Evolutionary conservation across 106 monocot genomes (phyloP).

Genomic region (Cymbidium sinense): DNA sequence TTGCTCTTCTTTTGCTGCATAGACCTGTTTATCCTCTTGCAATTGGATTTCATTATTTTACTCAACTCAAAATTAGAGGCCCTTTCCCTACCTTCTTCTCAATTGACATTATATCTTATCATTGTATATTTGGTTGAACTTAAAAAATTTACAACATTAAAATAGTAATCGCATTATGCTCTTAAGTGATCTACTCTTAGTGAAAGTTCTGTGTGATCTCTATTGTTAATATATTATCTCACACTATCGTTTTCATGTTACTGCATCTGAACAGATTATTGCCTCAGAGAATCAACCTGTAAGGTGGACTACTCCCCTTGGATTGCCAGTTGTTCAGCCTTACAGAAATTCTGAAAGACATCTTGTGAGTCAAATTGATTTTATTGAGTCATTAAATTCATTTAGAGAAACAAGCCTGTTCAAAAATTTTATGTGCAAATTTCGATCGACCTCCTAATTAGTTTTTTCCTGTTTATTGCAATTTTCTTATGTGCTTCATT

Average conservation of each 20-base stretch:
- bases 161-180: not conserved
- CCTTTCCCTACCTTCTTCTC: not conserved
- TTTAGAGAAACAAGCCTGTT: not conserved
- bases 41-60: not conserved
- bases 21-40: not conserved
- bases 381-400: not conserved
- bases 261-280: slow-evolving; percentile 34
- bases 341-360: slow-evolving; percentile 64
- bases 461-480: no score
- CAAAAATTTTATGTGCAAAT: not conserved
- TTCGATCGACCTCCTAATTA: not conserved
- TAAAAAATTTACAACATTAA: not conserved
- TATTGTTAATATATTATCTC: not conserved
- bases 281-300: slow-evolving; percentile 58
- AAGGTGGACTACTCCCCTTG: slow-evolving; percentile 66
- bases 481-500: not conserved
- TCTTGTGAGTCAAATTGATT: slow-evolving; percentile 45
- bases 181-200: not conserved
- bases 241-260: not conserved
- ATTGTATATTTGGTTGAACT: not conserved
- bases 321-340: slow-evolving; percentile 72
- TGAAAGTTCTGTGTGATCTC: not conserved
- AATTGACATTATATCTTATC: not conserved
- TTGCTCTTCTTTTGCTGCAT: no score
- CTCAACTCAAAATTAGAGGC: not conserved